phyloP scores from a whole-genome alignment of 305 asterid genomes.

The Fraxinus sp. region DNA sequence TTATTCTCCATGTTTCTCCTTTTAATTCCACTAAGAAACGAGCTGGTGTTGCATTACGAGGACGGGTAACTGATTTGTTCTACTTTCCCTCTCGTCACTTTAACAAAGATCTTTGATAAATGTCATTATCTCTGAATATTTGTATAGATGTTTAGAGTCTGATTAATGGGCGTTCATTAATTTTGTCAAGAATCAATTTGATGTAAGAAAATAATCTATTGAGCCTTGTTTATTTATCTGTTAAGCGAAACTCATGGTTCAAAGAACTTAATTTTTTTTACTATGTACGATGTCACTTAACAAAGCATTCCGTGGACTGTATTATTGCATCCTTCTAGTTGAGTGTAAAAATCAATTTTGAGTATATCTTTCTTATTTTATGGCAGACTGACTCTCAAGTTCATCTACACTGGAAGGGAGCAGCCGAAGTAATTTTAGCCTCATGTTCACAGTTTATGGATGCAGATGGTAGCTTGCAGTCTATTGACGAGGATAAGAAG shows the following conservation, averaged over 20 bases:
- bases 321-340: not conserved
- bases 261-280: not conserved
- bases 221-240: not conserved
- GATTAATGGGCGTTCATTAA: not conserved
- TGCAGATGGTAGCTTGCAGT: constrained; percentile 54
- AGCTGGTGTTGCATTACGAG: constrained; percentile 85
- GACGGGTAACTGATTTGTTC: constrained; percentile 49
- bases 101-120: not conserved
- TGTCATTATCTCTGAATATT: constrained; percentile 7
- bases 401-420: constrained; percentile 97
- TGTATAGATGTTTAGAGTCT: not conserved
- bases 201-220: not conserved
- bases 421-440: constrained; percentile 86
- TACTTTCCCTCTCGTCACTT: not conserved
- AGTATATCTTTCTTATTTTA: constrained; percentile 17
- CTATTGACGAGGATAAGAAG: constrained; percentile 58
- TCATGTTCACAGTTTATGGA: constrained; percentile 64
- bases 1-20: constrained; percentile 83
- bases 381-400: constrained; percentile 72
- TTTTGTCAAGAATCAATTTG: constrained; percentile 2
- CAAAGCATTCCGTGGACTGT: not conserved
- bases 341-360: constrained; percentile 10
- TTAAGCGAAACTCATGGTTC: not conserved
- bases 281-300: not conserved
- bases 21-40: constrained; percentile 90